These are phyloP conservation scores for Candida nitratophila DNA, from an alignment of 805 yeast species.

Conservation along the genomic window DNA sequence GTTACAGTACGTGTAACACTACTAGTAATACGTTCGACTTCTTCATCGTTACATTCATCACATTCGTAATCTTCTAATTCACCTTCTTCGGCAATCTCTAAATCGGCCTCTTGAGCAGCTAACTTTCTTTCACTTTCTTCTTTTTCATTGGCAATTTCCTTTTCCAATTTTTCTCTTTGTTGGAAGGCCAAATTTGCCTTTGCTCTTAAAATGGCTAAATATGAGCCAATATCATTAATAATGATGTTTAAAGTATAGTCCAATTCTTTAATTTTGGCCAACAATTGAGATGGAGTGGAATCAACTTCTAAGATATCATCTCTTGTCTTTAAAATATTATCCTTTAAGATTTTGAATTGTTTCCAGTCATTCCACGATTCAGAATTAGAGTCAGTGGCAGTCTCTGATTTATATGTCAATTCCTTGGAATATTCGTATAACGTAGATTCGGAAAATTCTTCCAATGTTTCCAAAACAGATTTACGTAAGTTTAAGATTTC, in stretches of 20 bases:
- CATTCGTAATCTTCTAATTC: background rate
- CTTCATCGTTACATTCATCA: conserved; percentile 2
- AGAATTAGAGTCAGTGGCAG: conserved; percentile 20
- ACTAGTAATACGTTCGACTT: background rate
- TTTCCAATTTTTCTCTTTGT: conserved; percentile 40
- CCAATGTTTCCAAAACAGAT: conserved; percentile 55
- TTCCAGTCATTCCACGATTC: conserved; percentile 54
- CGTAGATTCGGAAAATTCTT: conserved; percentile 66
- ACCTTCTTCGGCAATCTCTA: background rate
- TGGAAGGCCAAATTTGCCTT: conserved; percentile 54
- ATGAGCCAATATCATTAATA: conserved; percentile 54
- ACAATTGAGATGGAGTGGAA: conserved; percentile 23
- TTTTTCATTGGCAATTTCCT: conserved; percentile 11
- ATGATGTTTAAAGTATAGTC: conserved; percentile 42
- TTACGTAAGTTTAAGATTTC: conserved; percentile 26
- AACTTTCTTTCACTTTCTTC: conserved; percentile 1
- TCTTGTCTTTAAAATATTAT: conserved; percentile 44
- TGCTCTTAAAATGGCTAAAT: conserved; percentile 48
- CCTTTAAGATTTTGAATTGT: conserved; percentile 50
- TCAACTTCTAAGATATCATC: conserved; percentile 38
- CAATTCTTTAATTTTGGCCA: conserved; percentile 28
- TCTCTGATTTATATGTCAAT: conserved; percentile 32
- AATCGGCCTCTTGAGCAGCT: conserved; percentile 1
- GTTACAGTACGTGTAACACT: background rate
- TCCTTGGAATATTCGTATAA: conserved; percentile 58